Evolutionary conservation across 2,329 filamentous ascomycete species (phyloP).

Genomic region (Xylaria multiplex): DNA sequence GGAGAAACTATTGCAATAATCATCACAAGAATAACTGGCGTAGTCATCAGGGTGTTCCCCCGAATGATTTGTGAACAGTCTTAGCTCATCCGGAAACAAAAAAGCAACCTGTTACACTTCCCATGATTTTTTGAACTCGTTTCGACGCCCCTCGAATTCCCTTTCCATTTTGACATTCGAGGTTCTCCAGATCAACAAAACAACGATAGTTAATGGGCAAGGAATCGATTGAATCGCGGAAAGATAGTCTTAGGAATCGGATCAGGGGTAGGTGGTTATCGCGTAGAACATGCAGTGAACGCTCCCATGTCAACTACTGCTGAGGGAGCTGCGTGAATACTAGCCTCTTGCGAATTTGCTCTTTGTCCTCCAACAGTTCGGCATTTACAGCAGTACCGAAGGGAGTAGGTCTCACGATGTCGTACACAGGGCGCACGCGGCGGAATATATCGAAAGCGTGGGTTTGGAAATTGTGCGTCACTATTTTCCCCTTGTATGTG

Average conservation of each 20-base stretch:
- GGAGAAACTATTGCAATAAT: not conserved
- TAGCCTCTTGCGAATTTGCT: not conserved
- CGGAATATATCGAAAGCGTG: slow-evolving; percentile 13
- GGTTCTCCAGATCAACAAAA: too few relatives aligned
- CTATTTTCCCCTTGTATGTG: not conserved
- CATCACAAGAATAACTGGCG: not conserved
- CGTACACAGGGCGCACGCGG: slow-evolving; percentile 1
- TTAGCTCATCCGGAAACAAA: too few relatives aligned
- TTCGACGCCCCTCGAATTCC: too few relatives aligned
- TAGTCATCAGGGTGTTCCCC: not conserved
- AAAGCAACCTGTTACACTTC: too few relatives aligned
- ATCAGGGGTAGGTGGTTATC: not conserved
- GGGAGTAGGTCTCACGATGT: slow-evolving; percentile 15
- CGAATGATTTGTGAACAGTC: too few relatives aligned
- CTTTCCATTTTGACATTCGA: too few relatives aligned
- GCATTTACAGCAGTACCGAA: not conserved
- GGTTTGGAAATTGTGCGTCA: too few relatives aligned
- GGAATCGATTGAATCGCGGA: not conserved
- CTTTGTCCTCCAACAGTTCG: not conserved
- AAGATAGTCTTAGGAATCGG: not conserved
- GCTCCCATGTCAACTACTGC: not conserved
- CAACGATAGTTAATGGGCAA: not conserved
- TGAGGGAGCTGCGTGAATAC: not conserved
- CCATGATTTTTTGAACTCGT: too few relatives aligned
- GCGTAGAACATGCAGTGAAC: not conserved